phyloP scores from a whole-genome alignment of 257 asterid genomes.

The Solanum rostratum region DNA sequence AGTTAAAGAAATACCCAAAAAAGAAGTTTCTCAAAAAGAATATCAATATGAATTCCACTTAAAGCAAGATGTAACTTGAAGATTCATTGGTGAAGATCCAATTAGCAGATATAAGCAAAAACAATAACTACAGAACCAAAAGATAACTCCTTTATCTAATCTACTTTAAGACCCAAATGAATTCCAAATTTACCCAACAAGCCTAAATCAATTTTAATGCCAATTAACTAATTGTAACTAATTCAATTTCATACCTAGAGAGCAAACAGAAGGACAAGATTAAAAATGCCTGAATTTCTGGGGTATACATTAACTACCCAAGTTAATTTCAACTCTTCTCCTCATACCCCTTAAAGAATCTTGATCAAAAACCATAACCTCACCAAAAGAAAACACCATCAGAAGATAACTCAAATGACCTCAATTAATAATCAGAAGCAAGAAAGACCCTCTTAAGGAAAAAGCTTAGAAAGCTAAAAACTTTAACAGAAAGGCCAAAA shows the following conservation, averaged over 20 bases:
- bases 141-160: background rate
- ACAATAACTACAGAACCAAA: background rate
- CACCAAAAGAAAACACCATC: background rate
- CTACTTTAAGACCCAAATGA: background rate
- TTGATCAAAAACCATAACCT: background rate
- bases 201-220: background rate
- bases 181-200: background rate
- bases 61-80: background rate
- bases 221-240: background rate
- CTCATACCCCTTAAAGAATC: background rate
- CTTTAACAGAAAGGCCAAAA: background rate
- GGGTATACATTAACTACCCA: background rate
- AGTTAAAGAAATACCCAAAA: background rate
- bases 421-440: background rate
- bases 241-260: background rate
- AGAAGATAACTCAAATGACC: background rate
- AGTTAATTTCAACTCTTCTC: background rate
- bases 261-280: background rate
- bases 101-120: background rate
- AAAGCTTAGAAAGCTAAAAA: background rate
- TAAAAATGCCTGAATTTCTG: background rate
- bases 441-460: slow-evolving; percentile 15
- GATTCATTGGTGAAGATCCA: background rate
- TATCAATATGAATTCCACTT: background rate
- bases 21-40: background rate